These are phyloP conservation scores for Neostapfia colusana DNA, from an alignment of 176 grass and related monocot genomes.

Conservation along the genomic window DNA sequence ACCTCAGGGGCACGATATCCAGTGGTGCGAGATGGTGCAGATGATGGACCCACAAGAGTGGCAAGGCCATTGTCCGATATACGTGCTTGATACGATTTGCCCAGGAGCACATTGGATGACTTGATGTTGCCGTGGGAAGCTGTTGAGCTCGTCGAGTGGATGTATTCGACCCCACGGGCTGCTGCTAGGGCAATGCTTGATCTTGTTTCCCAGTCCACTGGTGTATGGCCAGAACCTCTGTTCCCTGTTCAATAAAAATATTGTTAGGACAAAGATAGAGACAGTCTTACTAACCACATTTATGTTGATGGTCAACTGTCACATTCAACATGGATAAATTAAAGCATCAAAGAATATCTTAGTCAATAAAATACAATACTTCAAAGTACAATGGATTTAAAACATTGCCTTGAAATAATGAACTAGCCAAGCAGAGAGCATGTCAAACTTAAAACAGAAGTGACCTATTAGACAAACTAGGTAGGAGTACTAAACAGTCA, in stretches of 20 bases:
- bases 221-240: slow-evolving; percentile 46
- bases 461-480: background rate
- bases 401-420: background rate
- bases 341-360: background rate
- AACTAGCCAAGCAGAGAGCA: background rate
- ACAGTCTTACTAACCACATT: background rate
- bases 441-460: slow-evolving; percentile 7
- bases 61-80: slow-evolving; percentile 70
- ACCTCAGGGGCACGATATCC: slow-evolving; percentile 78
- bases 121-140: slow-evolving; percentile 79
- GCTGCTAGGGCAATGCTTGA: slow-evolving; percentile 61
- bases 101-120: slow-evolving; percentile 82
- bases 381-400: slow-evolving; percentile 29
- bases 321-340: background rate
- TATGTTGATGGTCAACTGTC: background rate
- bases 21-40: slow-evolving; percentile 39
- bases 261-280: background rate
- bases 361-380: background rate
- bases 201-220: slow-evolving; percentile 58
- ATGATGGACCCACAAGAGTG: slow-evolving; percentile 51
- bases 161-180: slow-evolving; percentile 62
- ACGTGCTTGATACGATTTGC: slow-evolving; percentile 45
- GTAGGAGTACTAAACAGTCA: background rate
- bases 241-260: slow-evolving; percentile 45
- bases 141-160: slow-evolving; percentile 62